Evolutionary conservation across 441 rosid genomes (phyloP), one percentile per base, ranked within the genome.

Genomic region (Euphorbia schlechtendalii): DNA sequence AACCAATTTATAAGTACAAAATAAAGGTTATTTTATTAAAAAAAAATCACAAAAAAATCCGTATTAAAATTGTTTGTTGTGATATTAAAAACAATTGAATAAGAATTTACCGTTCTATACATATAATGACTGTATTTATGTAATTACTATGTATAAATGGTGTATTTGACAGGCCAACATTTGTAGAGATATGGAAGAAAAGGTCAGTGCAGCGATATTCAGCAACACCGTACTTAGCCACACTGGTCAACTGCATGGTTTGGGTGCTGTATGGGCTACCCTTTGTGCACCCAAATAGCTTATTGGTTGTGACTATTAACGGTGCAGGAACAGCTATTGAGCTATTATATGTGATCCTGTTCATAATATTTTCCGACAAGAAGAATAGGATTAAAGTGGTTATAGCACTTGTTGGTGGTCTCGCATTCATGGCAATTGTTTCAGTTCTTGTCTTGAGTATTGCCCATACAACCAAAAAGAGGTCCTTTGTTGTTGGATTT

Each of bases 171-270:
- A 92, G 96, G 84, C 89, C 98, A 69, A 92, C 98, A 28, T 88
- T 90, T 83, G 38, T 75, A 0, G 36, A 58, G 32, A 90, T 93
- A n/a, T n/a, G n/a, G n/a, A n/a, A n/a, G n/a, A n/a, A n/a, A n/a
- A n/a, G n/a, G n/a, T n/a, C n/a, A n/a, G 98, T 93, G 74, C 96
- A 88, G 75, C 92, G 83, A 20, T 93, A 74, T 78, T 88, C 96
- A 17, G 67, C 92, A 8, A 71, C 56, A 8, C 98, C 98, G 8
- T 93, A 93, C 71, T 63, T 93, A 2, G 92, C 95, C 21, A 81
- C 96, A 17, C 64, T 88, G 13, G 69, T 83, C 59, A 93, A 93
- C 79, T 93, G 97, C 78, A 38, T 82, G 84, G 79, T 82, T 17
- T 93, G 98, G 98, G 82, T 86, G 15, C 65, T 93, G 55, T 93